phyloP scores from a whole-genome alignment of 352 stramenopile species.

The Lagenidium giganteum region DNA sequence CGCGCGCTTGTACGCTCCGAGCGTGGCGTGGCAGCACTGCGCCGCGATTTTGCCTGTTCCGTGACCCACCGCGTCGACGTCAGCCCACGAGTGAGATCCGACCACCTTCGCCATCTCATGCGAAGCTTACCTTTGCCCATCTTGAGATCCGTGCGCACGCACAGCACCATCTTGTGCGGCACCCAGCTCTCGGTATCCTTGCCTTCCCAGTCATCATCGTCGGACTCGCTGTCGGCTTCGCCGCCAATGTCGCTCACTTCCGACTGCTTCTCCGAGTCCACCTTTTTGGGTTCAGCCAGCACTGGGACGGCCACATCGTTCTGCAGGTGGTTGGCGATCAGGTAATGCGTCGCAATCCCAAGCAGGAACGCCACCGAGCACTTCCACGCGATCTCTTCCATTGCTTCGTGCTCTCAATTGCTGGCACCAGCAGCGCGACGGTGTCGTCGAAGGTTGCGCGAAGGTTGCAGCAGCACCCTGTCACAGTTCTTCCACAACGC shows the following conservation, averaged over 20 bases:
- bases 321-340: conserved; percentile 32
- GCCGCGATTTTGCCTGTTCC: conserved; percentile 59
- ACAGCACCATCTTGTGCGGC: conserved; percentile 90
- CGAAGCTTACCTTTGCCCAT: conserved; percentile 93
- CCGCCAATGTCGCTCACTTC: too few relatives aligned
- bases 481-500: too few relatives aligned
- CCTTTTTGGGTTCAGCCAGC: conserved; percentile 1
- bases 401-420: too few relatives aligned
- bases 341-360: conserved; percentile 45
- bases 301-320: conserved; percentile 1
- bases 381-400: conserved; percentile 63
- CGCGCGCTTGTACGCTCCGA: conserved; percentile 91
- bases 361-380: conserved; percentile 55
- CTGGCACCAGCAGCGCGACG: too few relatives aligned
- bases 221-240: too few relatives aligned
- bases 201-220: conserved; percentile 46
- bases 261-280: conserved; percentile 1
- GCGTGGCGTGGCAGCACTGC: conserved; percentile 83
- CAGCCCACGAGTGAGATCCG: too few relatives aligned
- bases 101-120: too few relatives aligned
- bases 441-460: too few relatives aligned
- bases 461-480: too few relatives aligned
- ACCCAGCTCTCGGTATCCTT: conserved; percentile 36
- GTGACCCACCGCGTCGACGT: not conserved
- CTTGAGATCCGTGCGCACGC: conserved; percentile 89